Conservation (phyloP, 805 yeast genomes). For the Vanderwaltozyma tropicalis region DNA sequence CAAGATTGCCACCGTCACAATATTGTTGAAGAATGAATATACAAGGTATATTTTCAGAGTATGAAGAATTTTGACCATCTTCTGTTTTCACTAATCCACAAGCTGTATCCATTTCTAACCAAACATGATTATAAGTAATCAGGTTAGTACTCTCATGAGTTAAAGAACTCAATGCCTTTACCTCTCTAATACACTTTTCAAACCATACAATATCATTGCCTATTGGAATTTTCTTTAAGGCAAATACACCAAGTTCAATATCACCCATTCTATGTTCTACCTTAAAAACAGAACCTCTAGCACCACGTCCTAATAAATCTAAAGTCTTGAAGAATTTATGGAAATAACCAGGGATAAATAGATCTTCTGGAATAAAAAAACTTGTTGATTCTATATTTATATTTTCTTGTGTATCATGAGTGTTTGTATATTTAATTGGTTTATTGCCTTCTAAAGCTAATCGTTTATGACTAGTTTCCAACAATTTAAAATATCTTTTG, state of each 20-base stretch:
- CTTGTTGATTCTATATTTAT: neutral
- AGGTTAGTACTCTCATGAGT: constrained; percentile 48
- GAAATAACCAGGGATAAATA: constrained; percentile 79
- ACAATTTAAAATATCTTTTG: constrained; percentile 13
- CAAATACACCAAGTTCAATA: constrained; percentile 67
- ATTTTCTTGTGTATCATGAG: neutral
- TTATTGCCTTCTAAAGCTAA: constrained; percentile 1
- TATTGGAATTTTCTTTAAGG: constrained; percentile 74
- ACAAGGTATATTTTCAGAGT: constrained; percentile 39
- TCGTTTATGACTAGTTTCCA: constrained; percentile 12
- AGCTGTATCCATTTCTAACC: constrained; percentile 65
- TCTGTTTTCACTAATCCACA: constrained; percentile 22
- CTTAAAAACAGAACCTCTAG: constrained; percentile 74
- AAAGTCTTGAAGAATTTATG: constrained; percentile 55
- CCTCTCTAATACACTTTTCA: constrained; percentile 65
- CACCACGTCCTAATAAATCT: constrained; percentile 64
- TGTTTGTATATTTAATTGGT: neutral
- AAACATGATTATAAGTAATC: constrained; percentile 81
- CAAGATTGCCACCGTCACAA: constrained; percentile 82
- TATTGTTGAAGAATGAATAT: constrained; percentile 79
- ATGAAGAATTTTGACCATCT: constrained; percentile 10
- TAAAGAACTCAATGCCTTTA: constrained; percentile 47
- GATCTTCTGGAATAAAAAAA: constrained; percentile 35
- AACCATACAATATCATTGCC: constrained; percentile 68
- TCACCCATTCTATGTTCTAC: constrained; percentile 70